phyloP scores from a whole-genome alignment of 805 yeast genomes.

The Myxozyma nipponensis region DNA sequence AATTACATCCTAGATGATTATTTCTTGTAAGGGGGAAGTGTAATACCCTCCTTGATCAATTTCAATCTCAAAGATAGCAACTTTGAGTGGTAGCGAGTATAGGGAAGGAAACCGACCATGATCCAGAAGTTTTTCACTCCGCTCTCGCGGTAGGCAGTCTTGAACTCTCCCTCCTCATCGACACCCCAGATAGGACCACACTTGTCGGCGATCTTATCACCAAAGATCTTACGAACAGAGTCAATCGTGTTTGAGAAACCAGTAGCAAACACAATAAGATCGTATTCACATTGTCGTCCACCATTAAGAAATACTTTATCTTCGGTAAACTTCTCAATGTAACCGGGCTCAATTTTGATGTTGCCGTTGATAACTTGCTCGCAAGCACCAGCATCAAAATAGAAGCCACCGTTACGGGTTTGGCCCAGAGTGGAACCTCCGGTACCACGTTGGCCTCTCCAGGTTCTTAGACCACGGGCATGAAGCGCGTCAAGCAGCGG shows the following conservation, averaged over 20 bases:
- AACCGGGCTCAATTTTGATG: neutral
- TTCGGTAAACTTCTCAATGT: constrained; percentile 4
- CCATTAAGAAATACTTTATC: constrained; percentile 1
- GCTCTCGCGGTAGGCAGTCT: constrained; percentile 1
- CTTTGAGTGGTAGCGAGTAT: constrained; percentile 3
- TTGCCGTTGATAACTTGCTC: constrained; percentile 3
- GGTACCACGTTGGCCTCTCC: neutral
- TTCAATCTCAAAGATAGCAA: neutral
- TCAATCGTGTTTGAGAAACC: neutral
- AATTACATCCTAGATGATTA: too few species aligned
- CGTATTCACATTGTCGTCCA: neutral
- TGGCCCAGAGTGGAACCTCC: neutral
- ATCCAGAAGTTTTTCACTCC: neutral
- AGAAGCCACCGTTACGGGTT: constrained; percentile 6
- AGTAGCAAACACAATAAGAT: constrained; percentile 3
- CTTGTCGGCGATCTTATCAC: neutral
- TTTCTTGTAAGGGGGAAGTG: too few species aligned
- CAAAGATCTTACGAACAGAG: neutral
- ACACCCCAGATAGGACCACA: constrained; percentile 3
- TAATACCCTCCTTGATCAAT: neutral
- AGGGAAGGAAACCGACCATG: constrained; percentile 2
- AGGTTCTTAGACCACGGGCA: neutral
- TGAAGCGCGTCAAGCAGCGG: neutral
- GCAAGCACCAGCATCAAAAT: constrained; percentile 7
- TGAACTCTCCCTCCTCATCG: constrained; percentile 5